phyloP scores from a whole-genome alignment of 352 stramenopile genomes.

The Paralagenidium karlingii region DNA sequence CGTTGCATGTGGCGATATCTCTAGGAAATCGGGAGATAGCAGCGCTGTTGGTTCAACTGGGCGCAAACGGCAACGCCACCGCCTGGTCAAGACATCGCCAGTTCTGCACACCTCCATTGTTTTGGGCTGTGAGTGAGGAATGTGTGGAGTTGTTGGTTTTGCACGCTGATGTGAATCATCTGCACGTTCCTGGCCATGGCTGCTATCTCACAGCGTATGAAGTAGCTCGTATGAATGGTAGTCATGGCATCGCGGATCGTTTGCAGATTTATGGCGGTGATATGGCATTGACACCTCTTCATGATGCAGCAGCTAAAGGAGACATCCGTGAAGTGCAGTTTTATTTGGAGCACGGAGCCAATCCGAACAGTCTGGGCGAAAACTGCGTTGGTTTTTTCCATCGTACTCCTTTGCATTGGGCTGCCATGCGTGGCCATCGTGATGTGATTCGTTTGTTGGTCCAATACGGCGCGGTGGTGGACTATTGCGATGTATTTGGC shows the following conservation, averaged over 20 bases:
- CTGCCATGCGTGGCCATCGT: conserved; percentile 35
- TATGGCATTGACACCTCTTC: conserved; percentile 52
- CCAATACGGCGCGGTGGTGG: conserved; percentile 26
- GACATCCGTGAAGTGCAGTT: conserved; percentile 19
- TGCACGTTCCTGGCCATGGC: conserved; percentile 45
- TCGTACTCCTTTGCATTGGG: conserved; percentile 60
- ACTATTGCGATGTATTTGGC: conserved; percentile 33
- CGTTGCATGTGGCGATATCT: conserved; percentile 49
- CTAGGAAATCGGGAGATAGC: conserved; percentile 42
- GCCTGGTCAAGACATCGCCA: conserved; percentile 47
- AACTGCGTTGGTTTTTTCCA: conserved; percentile 68
- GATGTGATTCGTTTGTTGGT: conserved; percentile 35
- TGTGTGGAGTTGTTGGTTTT: conserved; percentile 47
- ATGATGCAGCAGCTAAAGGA: conserved; percentile 56
- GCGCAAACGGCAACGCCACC: conserved; percentile 39
- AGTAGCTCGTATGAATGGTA: conserved; percentile 46
- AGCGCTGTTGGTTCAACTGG: conserved; percentile 34
- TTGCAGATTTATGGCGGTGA: conserved; percentile 60
- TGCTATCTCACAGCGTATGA: conserved; percentile 55
- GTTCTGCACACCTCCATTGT: conserved; percentile 47
- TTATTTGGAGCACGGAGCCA: conserved; percentile 32
- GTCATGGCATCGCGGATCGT: conserved; percentile 41
- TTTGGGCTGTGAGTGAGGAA: conserved; percentile 49
- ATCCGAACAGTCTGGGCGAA: no score
- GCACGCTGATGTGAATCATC: conserved; percentile 50